These are phyloP conservation scores for Aspergillus arachidicola DNA, from an alignment of 2,329 filamentous ascomycete genomes.

Conservation along the genomic window DNA sequence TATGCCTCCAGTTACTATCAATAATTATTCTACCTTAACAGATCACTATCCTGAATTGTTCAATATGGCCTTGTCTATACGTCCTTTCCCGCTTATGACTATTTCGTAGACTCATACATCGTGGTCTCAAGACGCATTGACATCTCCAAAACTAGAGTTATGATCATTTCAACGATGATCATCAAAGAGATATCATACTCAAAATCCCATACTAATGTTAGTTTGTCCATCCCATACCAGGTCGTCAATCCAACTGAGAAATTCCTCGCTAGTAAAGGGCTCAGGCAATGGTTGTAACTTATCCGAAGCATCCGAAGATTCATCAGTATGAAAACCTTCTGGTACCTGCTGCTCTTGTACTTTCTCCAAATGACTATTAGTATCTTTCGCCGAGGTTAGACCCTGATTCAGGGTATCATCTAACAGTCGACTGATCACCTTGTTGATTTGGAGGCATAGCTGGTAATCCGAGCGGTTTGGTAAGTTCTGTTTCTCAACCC, in stretches of 20 bases:
- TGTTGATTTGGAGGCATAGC: slow-evolving; percentile 1
- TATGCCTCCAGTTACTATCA: too few relatives aligned
- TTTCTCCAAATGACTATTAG: background rate
- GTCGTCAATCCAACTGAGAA: slow-evolving; percentile 5
- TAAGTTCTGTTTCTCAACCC: background rate
- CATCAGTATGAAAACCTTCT: background rate
- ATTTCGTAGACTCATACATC: background rate
- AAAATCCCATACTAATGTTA: background rate
- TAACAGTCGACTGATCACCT: slow-evolving; percentile 3
- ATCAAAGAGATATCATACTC: background rate
- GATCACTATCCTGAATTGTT: background rate
- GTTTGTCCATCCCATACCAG: slow-evolving; percentile 1
- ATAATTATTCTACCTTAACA: background rate
- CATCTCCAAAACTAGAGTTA: background rate
- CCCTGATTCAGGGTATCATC: slow-evolving; percentile 4
- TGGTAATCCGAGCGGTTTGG: slow-evolving; percentile 2
- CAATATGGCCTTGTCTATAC: background rate
- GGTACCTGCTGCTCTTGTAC: background rate
- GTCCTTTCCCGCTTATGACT: background rate
- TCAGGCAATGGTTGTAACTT: background rate
- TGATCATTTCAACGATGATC: background rate
- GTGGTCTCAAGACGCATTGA: background rate
- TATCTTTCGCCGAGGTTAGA: background rate
- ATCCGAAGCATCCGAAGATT: background rate
- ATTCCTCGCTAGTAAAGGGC: slow-evolving; percentile 1